These are phyloP conservation scores for Microdochium trichocladiopsis DNA, from an alignment of 2,329 filamentous ascomycete genomes.

Conservation along the genomic window DNA sequence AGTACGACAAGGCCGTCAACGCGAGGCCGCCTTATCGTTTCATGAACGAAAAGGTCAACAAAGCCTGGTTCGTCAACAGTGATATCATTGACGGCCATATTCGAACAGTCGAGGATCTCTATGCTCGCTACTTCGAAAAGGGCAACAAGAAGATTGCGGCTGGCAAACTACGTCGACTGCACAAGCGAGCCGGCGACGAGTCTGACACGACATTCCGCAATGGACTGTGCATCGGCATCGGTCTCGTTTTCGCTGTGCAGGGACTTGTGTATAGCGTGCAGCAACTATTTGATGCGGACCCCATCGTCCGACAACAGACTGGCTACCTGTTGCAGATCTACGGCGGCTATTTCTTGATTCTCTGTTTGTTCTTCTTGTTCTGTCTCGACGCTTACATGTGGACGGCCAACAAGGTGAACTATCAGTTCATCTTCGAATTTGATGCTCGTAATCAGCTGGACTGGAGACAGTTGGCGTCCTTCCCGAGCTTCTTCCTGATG, in stretches of 20 bases:
- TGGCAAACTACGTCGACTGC: constrained; percentile 74
- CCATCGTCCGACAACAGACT: constrained; percentile 41
- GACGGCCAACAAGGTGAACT: constrained; percentile 83
- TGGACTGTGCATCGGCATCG: constrained; percentile 61
- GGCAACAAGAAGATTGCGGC: constrained; percentile 90
- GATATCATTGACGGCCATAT: constrained; percentile 78
- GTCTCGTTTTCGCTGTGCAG: constrained; percentile 58
- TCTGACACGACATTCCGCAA: constrained; percentile 53
- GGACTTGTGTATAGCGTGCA: constrained; percentile 54
- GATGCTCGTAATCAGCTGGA: constrained; percentile 80
- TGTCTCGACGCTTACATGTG: constrained; percentile 79
- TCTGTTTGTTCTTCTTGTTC: constrained; percentile 77
- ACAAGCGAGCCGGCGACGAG: constrained; percentile 47
- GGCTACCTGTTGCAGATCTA: constrained; percentile 82
- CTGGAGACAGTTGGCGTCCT: constrained; percentile 81
- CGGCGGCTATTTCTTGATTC: constrained; percentile 80
- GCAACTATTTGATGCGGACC: constrained; percentile 43
- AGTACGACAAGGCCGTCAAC: constrained; percentile 88
- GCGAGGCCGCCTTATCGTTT: constrained; percentile 72
- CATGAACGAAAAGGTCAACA: constrained; percentile 86
- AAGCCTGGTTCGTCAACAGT: constrained; percentile 86
- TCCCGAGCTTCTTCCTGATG: constrained; percentile 79
- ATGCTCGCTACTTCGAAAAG: constrained; percentile 88
- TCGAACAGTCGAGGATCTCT: constrained; percentile 78
- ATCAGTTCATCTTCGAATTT: constrained; percentile 94